phyloP scores from a whole-genome alignment of 169 alveolate genomes.

The Cryptosporidium ubiquitum region DNA sequence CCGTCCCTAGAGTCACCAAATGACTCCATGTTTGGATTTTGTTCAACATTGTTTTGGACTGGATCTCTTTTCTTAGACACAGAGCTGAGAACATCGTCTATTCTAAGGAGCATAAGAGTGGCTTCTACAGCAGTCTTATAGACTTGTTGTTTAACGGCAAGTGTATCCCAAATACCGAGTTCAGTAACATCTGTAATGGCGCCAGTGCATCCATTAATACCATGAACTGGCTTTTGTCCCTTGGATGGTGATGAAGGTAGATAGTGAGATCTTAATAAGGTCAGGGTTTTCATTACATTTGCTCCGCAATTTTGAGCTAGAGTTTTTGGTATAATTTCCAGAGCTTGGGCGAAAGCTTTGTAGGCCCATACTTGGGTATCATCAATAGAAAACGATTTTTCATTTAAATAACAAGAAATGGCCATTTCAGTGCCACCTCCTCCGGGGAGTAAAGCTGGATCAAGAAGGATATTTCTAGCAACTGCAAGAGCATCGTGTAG shows the following conservation, averaged over 20 bases:
- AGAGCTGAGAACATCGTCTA: slow-evolving; percentile 96
- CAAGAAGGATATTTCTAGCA: slow-evolving; percentile 94
- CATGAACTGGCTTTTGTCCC: slow-evolving; percentile 66
- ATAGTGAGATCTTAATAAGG: slow-evolving; percentile 14
- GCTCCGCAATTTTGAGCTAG: slow-evolving; percentile 99
- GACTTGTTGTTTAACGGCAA: slow-evolving; percentile 94
- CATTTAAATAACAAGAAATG: slow-evolving; percentile 90
- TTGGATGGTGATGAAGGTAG: neutral
- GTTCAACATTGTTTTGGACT: slow-evolving; percentile 22
- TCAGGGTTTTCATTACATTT: slow-evolving; percentile 88
- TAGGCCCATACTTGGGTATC: slow-evolving; percentile 94
- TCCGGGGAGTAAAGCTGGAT: slow-evolving; percentile 98
- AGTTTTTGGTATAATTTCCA: slow-evolving; percentile 98
- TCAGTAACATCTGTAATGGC: slow-evolving; percentile 88
- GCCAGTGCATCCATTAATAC: slow-evolving; percentile 96
- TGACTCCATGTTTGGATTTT: slow-evolving; percentile 39
- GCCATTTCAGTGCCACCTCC: slow-evolving; percentile 99
- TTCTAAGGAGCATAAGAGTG: slow-evolving; percentile 93
- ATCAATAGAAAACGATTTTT: slow-evolving; percentile 86
- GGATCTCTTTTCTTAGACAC: slow-evolving; percentile 82
- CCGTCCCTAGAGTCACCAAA: slow-evolving; percentile 74
- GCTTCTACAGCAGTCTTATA: slow-evolving; percentile 96
- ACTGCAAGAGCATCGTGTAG: slow-evolving; percentile 98
- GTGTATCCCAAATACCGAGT: slow-evolving; percentile 92
- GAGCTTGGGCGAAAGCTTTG: slow-evolving; percentile 97